Conservation (phyloP, 495 filamentous ascomycete genomes). For the Melanomma pulvis-pyrius region DNA sequence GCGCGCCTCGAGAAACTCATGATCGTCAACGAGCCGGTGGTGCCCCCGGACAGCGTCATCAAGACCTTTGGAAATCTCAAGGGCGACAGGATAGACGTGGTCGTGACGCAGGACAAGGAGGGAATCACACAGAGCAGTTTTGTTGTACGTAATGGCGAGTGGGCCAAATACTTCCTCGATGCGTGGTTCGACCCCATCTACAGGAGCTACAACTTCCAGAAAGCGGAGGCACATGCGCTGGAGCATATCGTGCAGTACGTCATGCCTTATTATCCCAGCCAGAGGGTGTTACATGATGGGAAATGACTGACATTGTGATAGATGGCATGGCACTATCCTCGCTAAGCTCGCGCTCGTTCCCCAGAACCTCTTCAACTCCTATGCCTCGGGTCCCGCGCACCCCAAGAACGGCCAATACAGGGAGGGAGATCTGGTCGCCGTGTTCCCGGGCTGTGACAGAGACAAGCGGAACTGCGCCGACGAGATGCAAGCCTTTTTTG, state of each 20-base stretch:
- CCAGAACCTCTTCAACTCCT: slow-evolving; percentile 79
- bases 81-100: slow-evolving; percentile 75
- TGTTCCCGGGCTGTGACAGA: slow-evolving; percentile 71
- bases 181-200: slow-evolving; percentile 96
- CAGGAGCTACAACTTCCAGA: slow-evolving; percentile 91
- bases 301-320: slow-evolving; percentile 40
- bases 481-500: slow-evolving; percentile 57
- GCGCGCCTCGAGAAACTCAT: slow-evolving; percentile 73
- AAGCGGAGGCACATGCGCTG: slow-evolving; percentile 88
- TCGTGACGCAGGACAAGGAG: slow-evolving; percentile 81
- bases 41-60: slow-evolving; percentile 95
- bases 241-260: slow-evolving; percentile 54
- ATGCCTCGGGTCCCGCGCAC: slow-evolving; percentile 57
- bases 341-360: slow-evolving; percentile 83
- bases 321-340: slow-evolving; percentile 99
- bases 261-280: slow-evolving; percentile 49
- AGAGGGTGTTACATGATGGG: slow-evolving; percentile 54
- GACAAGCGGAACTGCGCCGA: slow-evolving; percentile 65
- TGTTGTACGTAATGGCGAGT: slow-evolving; percentile 79
- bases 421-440: slow-evolving; percentile 85
- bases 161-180: slow-evolving; percentile 90
- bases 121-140: slow-evolving; percentile 79
- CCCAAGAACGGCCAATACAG: slow-evolving; percentile 61
- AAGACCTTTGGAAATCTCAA: slow-evolving; percentile 85
- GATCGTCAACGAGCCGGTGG: slow-evolving; percentile 81